Percentiles rank a stretch among this genome's conserved stretches.
These are phyloP conservation scores for Datisca glomerata DNA, from an alignment of 306 rosid genomes.

Conservation along the genomic window DNA sequence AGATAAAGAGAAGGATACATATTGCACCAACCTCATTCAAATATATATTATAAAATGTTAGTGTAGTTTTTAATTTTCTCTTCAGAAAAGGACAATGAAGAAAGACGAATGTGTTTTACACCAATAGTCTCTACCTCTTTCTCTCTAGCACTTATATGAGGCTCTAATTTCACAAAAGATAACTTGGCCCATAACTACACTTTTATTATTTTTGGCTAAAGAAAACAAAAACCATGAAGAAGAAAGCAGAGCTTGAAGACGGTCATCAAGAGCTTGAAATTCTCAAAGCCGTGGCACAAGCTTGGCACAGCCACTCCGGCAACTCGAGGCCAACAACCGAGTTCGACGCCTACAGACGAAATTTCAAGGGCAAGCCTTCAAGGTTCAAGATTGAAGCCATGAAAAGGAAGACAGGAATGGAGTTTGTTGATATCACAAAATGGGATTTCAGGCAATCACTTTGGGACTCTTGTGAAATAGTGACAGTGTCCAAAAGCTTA, in stretches of 20 bases:
- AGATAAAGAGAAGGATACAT: no score
- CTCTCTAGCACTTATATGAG: no score
- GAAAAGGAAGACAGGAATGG: neutral
- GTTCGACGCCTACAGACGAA: slow-evolving; percentile 41
- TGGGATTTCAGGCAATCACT: slow-evolving; percentile 81
- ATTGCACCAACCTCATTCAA: no score
- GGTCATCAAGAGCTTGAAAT: slow-evolving; percentile 36
- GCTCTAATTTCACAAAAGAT: slow-evolving; percentile 20
- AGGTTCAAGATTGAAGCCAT: slow-evolving; percentile 57
- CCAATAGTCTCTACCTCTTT: no score
- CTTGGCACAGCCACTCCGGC: slow-evolving; percentile 57
- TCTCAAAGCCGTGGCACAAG: slow-evolving; percentile 87
- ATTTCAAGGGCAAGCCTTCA: slow-evolving; percentile 39
- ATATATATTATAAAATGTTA: no score
- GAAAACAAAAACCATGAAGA: slow-evolving; percentile 36
- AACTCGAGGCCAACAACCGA: slow-evolving; percentile 36
- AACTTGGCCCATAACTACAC: slow-evolving; percentile 22
- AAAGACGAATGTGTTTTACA: no score
- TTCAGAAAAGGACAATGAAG: no score
- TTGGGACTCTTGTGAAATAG: slow-evolving; percentile 89
- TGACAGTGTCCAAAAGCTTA: slow-evolving; percentile 56
- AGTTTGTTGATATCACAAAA: neutral
- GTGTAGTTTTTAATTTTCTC: no score
- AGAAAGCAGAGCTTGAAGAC: slow-evolving; percentile 20
- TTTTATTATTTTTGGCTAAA: neutral